Base-by-base conservation (phyloP, 192 early-diverging fungal species). In the Geosiphon pyriformis region DNA sequence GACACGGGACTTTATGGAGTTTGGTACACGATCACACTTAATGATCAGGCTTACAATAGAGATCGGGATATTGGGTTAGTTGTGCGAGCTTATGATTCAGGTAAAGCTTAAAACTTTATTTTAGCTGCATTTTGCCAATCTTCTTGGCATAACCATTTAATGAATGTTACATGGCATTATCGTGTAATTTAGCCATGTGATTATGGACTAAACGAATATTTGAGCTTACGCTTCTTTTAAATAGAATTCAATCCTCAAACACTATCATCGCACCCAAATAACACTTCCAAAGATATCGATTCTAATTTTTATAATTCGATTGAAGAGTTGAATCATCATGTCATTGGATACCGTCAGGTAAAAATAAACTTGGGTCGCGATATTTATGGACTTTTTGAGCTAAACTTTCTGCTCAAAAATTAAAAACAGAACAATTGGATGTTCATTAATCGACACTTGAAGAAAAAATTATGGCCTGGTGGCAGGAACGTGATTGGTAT, bases 261-360 rank as follows among this genome's bases (percentile, higher is more conserved):
- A 3, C 22, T 65, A 18, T 22, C 29, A 37, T 15, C 18, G 17
- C 23, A 26, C 2, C 26, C 31, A 26, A 22, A 65, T 35, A 20
- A 54, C n/a, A 18, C 22, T 15, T 42, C 52, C 15, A 18, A 25
- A 54, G 22, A 54, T 25, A 25, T 54, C 1, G 63, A 65, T 37
- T n/a, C 30, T 25, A 18, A 65, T 37, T 65, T 65, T 35, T 65
- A 35, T 23, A 8, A 25, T 0, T 25, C 8, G 18, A 15, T 65
- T 25, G 51, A 65, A 35, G 50, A 65, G 18, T 52, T 37, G 15
- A 65, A 65, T 42, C 20, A 23, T 34, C 52, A 65, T 22, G 51
- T 65, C 33, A 54, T 65, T 54, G 63, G 63, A n/a, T 62, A 46
- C 49, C 60, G 42, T 26, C 60, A 62, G 23, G 60, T 62, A 62